Percentiles rank a stretch among this genome's conserved stretches.
These are phyloP conservation scores for Saitoella complicata DNA, from an alignment of 805 yeast species.

Conservation along the genomic window DNA sequence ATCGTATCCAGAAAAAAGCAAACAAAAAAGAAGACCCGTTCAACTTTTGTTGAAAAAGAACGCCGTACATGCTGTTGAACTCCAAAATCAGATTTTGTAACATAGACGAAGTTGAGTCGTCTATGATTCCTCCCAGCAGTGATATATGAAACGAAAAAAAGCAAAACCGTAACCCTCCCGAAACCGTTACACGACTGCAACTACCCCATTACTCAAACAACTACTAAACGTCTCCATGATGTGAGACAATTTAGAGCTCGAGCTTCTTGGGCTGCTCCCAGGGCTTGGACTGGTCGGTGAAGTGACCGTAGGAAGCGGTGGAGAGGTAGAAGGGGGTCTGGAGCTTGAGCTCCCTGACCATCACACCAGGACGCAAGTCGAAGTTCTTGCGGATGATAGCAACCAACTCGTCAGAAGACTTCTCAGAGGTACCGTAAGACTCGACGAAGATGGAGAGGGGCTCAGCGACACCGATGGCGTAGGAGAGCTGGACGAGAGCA, in stretches of 20 bases:
- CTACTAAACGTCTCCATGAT: neutral
- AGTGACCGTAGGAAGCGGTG: constrained; percentile 99
- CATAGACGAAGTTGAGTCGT: no score
- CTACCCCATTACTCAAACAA: neutral
- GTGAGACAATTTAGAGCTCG: constrained; percentile 18
- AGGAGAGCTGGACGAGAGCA: constrained; percentile 94
- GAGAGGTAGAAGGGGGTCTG: constrained; percentile 98
- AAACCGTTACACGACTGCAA: no score
- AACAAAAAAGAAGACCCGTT: no score
- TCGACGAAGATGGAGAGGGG: constrained; percentile 96
- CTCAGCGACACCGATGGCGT: constrained; percentile 99
- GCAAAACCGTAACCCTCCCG: no score
- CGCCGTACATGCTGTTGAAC: no score
- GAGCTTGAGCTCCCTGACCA: constrained; percentile 88
- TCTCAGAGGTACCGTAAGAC: constrained; percentile 92
- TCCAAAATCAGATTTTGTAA: no score
- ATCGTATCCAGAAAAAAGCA: no score
- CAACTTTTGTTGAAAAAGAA: no score
- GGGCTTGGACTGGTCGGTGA: constrained; percentile 95
- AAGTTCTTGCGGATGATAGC: constrained; percentile 84
- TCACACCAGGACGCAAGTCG: constrained; percentile 98
- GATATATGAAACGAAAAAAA: no score
- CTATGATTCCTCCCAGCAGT: no score
- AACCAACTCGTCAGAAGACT: constrained; percentile 78
- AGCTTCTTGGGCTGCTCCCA: constrained; percentile 85